Conservation (phyloP, 306 rosid genomes). For the Hippophae rhamnoides region DNA sequence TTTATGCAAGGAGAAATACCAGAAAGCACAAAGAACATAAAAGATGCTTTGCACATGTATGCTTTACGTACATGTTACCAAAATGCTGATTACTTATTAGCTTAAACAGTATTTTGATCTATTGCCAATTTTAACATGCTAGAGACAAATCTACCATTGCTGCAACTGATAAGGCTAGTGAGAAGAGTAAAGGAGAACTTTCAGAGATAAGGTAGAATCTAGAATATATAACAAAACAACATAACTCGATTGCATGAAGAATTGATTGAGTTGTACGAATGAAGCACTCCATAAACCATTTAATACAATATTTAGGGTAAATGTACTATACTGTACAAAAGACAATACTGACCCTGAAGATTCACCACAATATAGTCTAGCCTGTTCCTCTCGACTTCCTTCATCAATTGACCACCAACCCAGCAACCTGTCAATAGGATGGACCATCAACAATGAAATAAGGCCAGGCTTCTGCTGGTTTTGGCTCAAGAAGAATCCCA, state of each 20-base stretch:
- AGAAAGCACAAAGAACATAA: too few relatives aligned
- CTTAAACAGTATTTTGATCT: too few relatives aligned
- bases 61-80: too few relatives aligned
- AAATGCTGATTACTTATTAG: too few relatives aligned
- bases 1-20: too few relatives aligned
- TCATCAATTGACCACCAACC: conserved; percentile 99
- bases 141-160: too few relatives aligned
- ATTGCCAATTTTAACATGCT: too few relatives aligned
- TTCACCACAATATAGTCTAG: conserved; percentile 56
- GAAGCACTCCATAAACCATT: not conserved
- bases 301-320: not conserved
- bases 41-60: too few relatives aligned
- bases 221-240: too few relatives aligned
- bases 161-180: too few relatives aligned
- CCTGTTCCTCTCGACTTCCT: conserved; percentile 83
- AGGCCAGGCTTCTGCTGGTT: conserved; percentile 2
- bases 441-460: conserved; percentile 16
- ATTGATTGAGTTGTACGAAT: conserved; percentile 8
- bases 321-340: conserved; percentile 2
- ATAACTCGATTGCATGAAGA: not conserved
- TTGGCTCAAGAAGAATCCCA: conserved; percentile 12
- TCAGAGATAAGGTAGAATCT: too few relatives aligned
- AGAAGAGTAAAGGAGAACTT: too few relatives aligned
- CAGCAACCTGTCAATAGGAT: conserved; percentile 43
- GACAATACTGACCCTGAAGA: conserved; percentile 51